phyloP scores from a whole-genome alignment of 805 yeast species.

The Saccharomyces kudriavzevii region DNA sequence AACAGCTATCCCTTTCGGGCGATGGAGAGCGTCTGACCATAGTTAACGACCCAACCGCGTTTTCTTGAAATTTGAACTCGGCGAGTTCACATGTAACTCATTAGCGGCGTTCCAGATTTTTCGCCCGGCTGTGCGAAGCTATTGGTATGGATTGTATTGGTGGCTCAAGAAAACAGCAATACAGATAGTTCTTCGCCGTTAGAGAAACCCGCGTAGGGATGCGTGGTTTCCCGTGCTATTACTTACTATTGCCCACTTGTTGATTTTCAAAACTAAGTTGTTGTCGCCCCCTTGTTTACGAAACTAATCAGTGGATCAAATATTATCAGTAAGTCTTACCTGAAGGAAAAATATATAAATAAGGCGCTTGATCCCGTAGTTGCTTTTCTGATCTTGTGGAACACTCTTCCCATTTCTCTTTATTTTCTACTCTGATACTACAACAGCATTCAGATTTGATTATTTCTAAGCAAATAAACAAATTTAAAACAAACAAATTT shows the following conservation, averaged over 20 bases:
- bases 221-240: background rate
- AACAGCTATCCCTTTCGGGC: slow-evolving; percentile 20
- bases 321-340: background rate
- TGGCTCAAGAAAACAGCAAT: background rate
- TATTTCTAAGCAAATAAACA: slow-evolving; percentile 2
- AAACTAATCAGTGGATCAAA: background rate
- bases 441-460: background rate
- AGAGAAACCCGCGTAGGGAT: background rate
- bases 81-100: slow-evolving; percentile 16
- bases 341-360: background rate
- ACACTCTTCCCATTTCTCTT: background rate
- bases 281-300: background rate
- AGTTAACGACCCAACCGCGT: slow-evolving; percentile 13
- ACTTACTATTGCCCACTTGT: background rate
- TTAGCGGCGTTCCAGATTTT: slow-evolving; percentile 22
- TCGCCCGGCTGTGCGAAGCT: slow-evolving; percentile 21
- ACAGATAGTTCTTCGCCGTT: background rate
- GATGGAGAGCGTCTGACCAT: slow-evolving; percentile 16
- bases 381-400: background rate
- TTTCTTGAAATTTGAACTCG: slow-evolving; percentile 13
- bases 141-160: slow-evolving; percentile 5
- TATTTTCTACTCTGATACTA: background rate
- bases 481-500: slow-evolving; percentile 5
- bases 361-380: background rate
- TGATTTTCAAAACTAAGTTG: background rate